Evolutionary conservation across 768 basidiomycete species (phyloP).

Genomic region (Xerocomus potaroensis): DNA sequence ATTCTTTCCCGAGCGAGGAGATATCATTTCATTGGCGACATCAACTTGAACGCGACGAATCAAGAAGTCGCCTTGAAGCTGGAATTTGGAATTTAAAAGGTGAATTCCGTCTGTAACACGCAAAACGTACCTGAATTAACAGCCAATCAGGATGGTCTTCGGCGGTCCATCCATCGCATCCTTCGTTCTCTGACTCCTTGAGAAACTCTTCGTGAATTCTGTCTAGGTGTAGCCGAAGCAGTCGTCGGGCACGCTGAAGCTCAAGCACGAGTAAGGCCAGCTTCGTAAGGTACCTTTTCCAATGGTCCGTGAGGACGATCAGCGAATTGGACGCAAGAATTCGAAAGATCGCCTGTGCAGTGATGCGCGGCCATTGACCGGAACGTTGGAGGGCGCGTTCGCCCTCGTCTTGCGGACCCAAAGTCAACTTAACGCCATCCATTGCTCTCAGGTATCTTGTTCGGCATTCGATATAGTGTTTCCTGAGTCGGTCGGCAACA

Average conservation of each 20-base stretch:
- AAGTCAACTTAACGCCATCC: not conserved
- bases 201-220: conserved; percentile 8
- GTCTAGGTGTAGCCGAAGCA: conserved; percentile 19
- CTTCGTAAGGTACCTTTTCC: conserved; percentile 26
- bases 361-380: conserved; percentile 36
- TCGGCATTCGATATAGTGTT: not conserved
- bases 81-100: too few relatives aligned
- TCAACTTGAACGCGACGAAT: conserved; percentile 26
- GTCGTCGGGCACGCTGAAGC: conserved; percentile 35
- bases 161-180: conserved; percentile 16
- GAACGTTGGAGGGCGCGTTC: conserved; percentile 14
- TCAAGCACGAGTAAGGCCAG: conserved; percentile 29
- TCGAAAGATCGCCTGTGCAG: conserved; percentile 27
- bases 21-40: conserved; percentile 32
- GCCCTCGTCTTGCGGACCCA: conserved; percentile 9
- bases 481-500: not conserved
- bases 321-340: conserved; percentile 23
- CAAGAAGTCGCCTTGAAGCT: conserved; percentile 26
- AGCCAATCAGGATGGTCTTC: conserved; percentile 17
- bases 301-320: conserved; percentile 13
- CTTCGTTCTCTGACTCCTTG: conserved; percentile 17
- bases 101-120: too few relatives aligned
- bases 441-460: not conserved
- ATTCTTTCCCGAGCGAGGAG: conserved; percentile 27
- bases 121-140: conserved; percentile 15